Evolutionary conservation across 1,284 basidiomycete species (phyloP).

Genomic region (Taiwanofungus camphoratus): DNA sequence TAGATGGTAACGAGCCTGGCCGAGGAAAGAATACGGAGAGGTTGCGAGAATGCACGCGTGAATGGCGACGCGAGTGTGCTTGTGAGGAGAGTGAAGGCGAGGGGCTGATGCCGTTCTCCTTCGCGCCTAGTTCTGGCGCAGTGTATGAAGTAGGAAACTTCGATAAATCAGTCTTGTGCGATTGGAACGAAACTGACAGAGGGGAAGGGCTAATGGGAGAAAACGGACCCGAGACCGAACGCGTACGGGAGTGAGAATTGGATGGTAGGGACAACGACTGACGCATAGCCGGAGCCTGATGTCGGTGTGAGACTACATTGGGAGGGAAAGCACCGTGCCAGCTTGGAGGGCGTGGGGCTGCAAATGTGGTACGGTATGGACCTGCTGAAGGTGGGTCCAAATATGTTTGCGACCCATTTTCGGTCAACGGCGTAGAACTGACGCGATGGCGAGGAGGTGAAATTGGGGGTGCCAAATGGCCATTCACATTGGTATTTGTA

Average conservation of each 20-base stretch:
- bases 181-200: conserved; percentile 40
- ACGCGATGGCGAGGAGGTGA: conserved; percentile 33
- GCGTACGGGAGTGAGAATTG: conserved; percentile 32
- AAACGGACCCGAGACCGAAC: conserved; percentile 52
- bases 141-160: conserved; percentile 18
- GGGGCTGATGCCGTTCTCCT: conserved; percentile 17
- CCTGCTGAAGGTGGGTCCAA: conserved; percentile 33
- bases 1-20: conserved; percentile 57
- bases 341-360: conserved; percentile 26
- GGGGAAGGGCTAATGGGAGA: conserved; percentile 47
- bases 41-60: conserved; percentile 84
- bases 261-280: conserved; percentile 39
- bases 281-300: conserved; percentile 36
- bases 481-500: conserved; percentile 1
- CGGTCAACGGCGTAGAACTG: conserved; percentile 24
- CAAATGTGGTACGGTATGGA: conserved; percentile 33
- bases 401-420: conserved; percentile 23
- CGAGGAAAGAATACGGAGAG: conserved; percentile 87
- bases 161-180: conserved; percentile 25
- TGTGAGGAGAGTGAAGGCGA: conserved; percentile 16
- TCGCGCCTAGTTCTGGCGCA: conserved; percentile 16
- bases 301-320: conserved; percentile 15
- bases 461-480: conserved; percentile 5
- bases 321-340: conserved; percentile 23
- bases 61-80: conserved; percentile 49